Percentiles rank a stretch among this genome's conserved stretches.
Evolutionary conservation across 345 rosid genomes (phyloP).

Genomic region (Dimocarpus longan): DNA sequence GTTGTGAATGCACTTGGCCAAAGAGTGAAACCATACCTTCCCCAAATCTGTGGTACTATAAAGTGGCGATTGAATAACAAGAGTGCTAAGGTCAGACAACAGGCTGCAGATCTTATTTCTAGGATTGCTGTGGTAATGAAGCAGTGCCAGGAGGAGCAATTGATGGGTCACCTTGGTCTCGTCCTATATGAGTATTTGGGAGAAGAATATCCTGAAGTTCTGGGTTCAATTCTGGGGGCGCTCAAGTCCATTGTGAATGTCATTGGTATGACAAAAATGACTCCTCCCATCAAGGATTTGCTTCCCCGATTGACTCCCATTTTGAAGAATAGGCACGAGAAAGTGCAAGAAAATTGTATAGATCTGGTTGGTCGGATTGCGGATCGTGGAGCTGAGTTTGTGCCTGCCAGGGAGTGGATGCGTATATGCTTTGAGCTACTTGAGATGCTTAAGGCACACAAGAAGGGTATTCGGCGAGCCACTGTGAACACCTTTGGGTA

Average conservation of each 20-base stretch:
- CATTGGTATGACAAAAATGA: constrained; percentile 99
- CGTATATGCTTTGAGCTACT: constrained; percentile 97
- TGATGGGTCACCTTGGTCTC: constrained; percentile 99
- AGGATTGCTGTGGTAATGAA: constrained; percentile 98
- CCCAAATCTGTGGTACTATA: constrained; percentile 99
- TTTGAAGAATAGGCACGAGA: constrained; percentile 98
- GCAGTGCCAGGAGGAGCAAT: constrained; percentile 97
- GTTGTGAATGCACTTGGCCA: constrained; percentile 96
- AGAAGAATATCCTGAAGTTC: constrained; percentile 98
- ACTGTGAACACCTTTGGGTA: constrained; percentile 98
- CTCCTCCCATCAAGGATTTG: constrained; percentile 98
- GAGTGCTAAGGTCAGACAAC: constrained; percentile 99
- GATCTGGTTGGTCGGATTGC: constrained; percentile 99
- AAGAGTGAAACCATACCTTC: constrained; percentile 97
- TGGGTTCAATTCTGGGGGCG: constrained; percentile 97
- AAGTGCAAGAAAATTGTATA: constrained; percentile 98
- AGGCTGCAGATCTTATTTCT: constrained; percentile 97
- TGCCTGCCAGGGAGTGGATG: constrained; percentile 99
- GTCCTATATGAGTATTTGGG: constrained; percentile 96
- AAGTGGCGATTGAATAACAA: constrained; percentile 99
- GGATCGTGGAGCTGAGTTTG: constrained; percentile 99
- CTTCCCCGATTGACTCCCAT: constrained; percentile 98
- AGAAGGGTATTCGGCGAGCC: constrained; percentile 97
- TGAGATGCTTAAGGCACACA: constrained; percentile 99
- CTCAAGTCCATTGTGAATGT: constrained; percentile 98